Evolutionary conservation across 2,329 filamentous ascomycete genomes (phyloP).

Genomic region (Emericellopsis atlantica): DNA sequence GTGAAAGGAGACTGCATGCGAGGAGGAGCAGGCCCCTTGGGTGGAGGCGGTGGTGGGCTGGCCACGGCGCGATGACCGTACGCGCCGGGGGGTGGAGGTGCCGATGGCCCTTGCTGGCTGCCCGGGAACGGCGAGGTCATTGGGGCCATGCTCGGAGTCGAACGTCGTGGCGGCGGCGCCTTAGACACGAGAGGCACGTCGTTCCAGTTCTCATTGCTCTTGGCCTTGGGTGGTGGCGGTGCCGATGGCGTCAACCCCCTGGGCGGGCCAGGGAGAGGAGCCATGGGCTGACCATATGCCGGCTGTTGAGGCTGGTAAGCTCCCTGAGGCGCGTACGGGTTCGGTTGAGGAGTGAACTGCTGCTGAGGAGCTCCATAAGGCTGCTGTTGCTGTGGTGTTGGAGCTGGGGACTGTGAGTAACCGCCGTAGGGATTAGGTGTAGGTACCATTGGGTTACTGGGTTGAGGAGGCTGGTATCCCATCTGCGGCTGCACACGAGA

Average conservation of each 20-base stretch:
- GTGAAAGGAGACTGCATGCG: slow-evolving; percentile 62
- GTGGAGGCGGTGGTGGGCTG: slow-evolving; percentile 69
- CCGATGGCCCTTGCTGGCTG: slow-evolving; percentile 39
- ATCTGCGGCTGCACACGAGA: slow-evolving; percentile 26
- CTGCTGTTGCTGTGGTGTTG: slow-evolving; percentile 10
- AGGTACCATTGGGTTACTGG: slow-evolving; percentile 10
- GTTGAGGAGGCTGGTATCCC: slow-evolving; percentile 36
- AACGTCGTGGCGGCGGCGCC: slow-evolving; percentile 55
- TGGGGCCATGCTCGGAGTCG: slow-evolving; percentile 58
- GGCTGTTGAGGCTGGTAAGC: slow-evolving; percentile 37
- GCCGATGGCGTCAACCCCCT: slow-evolving; percentile 56
- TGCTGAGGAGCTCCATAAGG: slow-evolving; percentile 1
- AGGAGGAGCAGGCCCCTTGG: slow-evolving; percentile 61
- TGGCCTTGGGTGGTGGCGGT: slow-evolving; percentile 56
- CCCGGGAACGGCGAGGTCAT: slow-evolving; percentile 67
- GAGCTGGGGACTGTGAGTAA: slow-evolving; percentile 9
- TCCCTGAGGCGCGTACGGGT: slow-evolving; percentile 16
- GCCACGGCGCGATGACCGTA: slow-evolving; percentile 50
- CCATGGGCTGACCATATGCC: slow-evolving; percentile 21
- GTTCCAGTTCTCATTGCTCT: slow-evolving; percentile 79
- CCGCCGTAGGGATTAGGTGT: slow-evolving; percentile 18
- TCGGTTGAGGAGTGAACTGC: slow-evolving; percentile 11
- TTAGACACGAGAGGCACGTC: slow-evolving; percentile 82
- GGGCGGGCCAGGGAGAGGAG: slow-evolving; percentile 24
- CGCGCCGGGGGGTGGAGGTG: slow-evolving; percentile 45